Percentiles rank a stretch among this genome's conserved stretches.
Conservation (phyloP, 768 basidiomycete genomes). For the Podaxis pistillaris region DNA sequence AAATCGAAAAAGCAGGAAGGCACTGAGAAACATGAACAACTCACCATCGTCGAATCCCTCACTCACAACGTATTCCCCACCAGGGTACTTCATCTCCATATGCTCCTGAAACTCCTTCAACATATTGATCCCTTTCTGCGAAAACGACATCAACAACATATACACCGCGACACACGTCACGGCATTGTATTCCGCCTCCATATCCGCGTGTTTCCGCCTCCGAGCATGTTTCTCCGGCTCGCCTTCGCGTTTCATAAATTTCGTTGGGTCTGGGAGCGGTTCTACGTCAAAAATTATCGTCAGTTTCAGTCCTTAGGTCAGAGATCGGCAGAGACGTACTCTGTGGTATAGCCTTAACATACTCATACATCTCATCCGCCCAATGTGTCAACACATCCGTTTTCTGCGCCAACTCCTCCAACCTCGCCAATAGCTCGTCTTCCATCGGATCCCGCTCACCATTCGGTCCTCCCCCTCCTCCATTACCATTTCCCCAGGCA, state of each 20-base stretch:
- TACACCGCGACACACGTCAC: conserved; percentile 87
- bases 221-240: conserved; percentile 71
- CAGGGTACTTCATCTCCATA: conserved; percentile 75
- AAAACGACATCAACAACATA: conserved; percentile 89
- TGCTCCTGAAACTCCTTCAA: conserved; percentile 78
- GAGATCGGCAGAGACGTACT: too few species aligned
- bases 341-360: conserved; percentile 80
- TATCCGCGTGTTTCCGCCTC: conserved; percentile 67
- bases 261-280: conserved; percentile 76
- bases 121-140: conserved; percentile 88
- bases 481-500: background rate
- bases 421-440: conserved; percentile 70
- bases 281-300: conserved; percentile 40
- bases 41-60: conserved; percentile 79
- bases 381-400: conserved; percentile 90
- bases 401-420: conserved; percentile 95
- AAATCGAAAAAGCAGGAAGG: background rate
- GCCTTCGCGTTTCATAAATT: conserved; percentile 68
- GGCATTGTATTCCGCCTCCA: conserved; percentile 80
- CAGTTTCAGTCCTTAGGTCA: too few species aligned
- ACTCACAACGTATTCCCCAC: conserved; percentile 73
- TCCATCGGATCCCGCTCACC: conserved; percentile 67
- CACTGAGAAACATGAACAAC: conserved; percentile 11
- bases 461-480: conserved; percentile 20
- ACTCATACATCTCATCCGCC: conserved; percentile 93